Evolutionary conservation across 495 filamentous ascomycete genomes (phyloP).

Genomic region (Aspergillus panamensis): DNA sequence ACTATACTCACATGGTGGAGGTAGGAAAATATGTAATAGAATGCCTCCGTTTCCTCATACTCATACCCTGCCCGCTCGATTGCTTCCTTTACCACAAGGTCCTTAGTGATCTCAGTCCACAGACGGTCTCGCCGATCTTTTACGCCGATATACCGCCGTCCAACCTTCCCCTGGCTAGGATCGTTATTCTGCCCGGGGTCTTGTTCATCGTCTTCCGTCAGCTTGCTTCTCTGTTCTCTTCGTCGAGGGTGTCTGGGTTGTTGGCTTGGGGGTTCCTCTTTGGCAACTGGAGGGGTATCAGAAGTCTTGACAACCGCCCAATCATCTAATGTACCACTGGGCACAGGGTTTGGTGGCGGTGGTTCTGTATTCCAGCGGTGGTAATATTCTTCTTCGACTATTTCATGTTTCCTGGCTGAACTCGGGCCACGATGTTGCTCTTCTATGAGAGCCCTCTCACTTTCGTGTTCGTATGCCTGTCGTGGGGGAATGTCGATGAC

Average conservation of each 20-base stretch:
- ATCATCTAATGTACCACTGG: constrained; percentile 10
- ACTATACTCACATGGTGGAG: constrained; percentile 69
- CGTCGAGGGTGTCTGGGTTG: constrained; percentile 6
- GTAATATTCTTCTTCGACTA: constrained; percentile 19
- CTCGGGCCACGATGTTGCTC: not conserved
- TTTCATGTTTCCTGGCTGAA: constrained; percentile 13
- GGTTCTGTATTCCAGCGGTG: not conserved
- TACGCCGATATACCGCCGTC: constrained; percentile 37
- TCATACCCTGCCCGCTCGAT: constrained; percentile 82
- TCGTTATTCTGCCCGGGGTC: constrained; percentile 21
- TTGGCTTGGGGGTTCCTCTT: constrained; percentile 5
- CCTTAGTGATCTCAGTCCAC: constrained; percentile 98
- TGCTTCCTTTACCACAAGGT: constrained; percentile 82
- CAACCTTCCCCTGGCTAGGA: constrained; percentile 34
- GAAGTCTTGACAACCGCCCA: constrained; percentile 20
- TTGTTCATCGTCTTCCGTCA: constrained; percentile 8
- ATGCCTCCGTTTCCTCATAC: constrained; percentile 85
- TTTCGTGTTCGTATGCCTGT: constrained; percentile 12
- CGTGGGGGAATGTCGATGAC: constrained; percentile 5
- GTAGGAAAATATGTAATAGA: constrained; percentile 92
- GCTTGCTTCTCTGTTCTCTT: constrained; percentile 11
- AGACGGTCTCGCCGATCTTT: constrained; percentile 57
- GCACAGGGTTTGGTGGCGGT: not conserved
- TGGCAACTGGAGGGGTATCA: constrained; percentile 2
- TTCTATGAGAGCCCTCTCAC: constrained; percentile 11